Conservation (phyloP, 805 yeast genomes). For the Candida tallmaniae region DNA sequence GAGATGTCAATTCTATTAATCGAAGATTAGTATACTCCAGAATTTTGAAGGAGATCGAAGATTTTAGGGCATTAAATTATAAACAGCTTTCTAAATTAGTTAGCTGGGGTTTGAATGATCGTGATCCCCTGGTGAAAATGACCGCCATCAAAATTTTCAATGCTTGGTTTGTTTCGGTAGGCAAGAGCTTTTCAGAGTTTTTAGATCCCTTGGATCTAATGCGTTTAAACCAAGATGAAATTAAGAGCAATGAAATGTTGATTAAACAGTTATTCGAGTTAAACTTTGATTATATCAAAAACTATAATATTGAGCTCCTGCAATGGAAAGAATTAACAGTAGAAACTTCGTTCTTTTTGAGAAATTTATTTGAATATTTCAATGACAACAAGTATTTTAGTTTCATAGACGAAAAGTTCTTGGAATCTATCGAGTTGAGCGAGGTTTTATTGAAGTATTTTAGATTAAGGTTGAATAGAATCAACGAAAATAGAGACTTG, state of each 20-base stretch:
- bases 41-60: slow-evolving; percentile 63
- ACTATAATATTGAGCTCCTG: slow-evolving; percentile 56
- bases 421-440: slow-evolving; percentile 74
- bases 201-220: slow-evolving; percentile 68
- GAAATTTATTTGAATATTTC: slow-evolving; percentile 66
- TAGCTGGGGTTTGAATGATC: slow-evolving; percentile 82
- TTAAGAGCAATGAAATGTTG: slow-evolving; percentile 41
- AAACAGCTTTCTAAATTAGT: slow-evolving; percentile 62
- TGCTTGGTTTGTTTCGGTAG: slow-evolving; percentile 66
- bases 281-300: slow-evolving; percentile 58
- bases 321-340: slow-evolving; percentile 69
- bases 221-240: slow-evolving; percentile 55
- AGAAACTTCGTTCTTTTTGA: slow-evolving; percentile 69
- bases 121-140: slow-evolving; percentile 66
- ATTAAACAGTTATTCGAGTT: slow-evolving; percentile 57
- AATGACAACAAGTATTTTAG: slow-evolving; percentile 46
- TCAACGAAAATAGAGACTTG: slow-evolving; percentile 19
- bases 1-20: slow-evolving; percentile 70
- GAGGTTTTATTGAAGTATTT: slow-evolving; percentile 54
- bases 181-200: slow-evolving; percentile 68
- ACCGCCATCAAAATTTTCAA: slow-evolving; percentile 74
- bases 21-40: slow-evolving; percentile 70
- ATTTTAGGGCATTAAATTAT: slow-evolving; percentile 47
- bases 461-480: slow-evolving; percentile 34
- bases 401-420: slow-evolving; percentile 63